Percentiles rank a stretch among this genome's conserved stretches.
Evolutionary conservation across 371 early-diverging fungal genomes (phyloP).

Genomic region (Sporodiniella umbellata): DNA sequence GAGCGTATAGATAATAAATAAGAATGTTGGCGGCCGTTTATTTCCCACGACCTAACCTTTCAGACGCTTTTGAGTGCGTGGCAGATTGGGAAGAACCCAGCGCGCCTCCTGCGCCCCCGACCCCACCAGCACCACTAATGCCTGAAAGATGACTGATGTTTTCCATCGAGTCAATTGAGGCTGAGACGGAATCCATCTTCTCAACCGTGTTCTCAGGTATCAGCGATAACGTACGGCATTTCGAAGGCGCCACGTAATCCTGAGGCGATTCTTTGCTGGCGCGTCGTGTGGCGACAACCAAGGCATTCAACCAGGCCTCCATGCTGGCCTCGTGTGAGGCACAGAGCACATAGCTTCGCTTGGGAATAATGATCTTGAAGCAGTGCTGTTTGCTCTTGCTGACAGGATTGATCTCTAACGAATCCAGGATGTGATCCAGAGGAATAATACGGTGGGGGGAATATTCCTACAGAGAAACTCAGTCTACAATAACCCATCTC

Average conservation of each 20-base stretch:
- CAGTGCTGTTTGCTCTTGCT: constrained; percentile 59
- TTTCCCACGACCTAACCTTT: constrained; percentile 24
- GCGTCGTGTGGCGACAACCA: constrained; percentile 51
- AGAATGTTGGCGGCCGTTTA: too few relatives aligned
- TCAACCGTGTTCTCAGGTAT: constrained; percentile 23
- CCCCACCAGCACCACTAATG: constrained; percentile 32
- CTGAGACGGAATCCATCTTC: constrained; percentile 10
- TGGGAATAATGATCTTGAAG: constrained; percentile 75
- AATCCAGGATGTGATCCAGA: constrained; percentile 66
- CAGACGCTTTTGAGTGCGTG: constrained; percentile 22
- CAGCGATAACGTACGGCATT: constrained; percentile 12
- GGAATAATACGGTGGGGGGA: constrained; percentile 71
- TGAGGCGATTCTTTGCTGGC: constrained; percentile 31
- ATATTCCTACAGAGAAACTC: constrained; percentile 45
- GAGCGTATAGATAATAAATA: too few relatives aligned
- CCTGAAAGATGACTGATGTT: constrained; percentile 44
- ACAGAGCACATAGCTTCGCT: constrained; percentile 69
- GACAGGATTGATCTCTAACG: constrained; percentile 70
- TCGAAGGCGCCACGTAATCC: not conserved
- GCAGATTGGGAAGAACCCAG: constrained; percentile 12
- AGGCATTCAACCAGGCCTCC: constrained; percentile 65
- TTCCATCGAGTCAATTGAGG: constrained; percentile 36
- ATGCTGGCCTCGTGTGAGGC: constrained; percentile 59
- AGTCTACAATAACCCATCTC: too few relatives aligned
- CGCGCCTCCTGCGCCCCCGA: constrained; percentile 27